Percentiles rank a stretch among this genome's conserved stretches.
phyloP scores from a whole-genome alignment of 805 yeast genomes.

The Ogataea parapolymorpha region DNA sequence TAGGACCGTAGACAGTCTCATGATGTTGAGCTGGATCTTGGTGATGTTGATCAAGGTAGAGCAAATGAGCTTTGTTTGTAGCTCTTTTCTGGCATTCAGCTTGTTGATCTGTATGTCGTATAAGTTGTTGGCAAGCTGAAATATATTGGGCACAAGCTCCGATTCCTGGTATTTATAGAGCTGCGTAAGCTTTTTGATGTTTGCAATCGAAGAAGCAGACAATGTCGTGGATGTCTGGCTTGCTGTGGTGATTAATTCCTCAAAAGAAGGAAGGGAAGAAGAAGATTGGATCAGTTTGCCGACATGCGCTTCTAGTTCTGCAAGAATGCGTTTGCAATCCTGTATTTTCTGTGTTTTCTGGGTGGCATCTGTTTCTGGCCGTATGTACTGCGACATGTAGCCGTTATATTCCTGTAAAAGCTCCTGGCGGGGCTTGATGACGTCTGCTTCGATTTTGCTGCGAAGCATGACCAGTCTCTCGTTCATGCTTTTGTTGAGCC shows the following conservation, averaged over 20 bases:
- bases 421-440: constrained; percentile 31
- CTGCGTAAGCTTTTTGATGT: constrained; percentile 21
- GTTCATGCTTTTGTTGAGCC: constrained; percentile 15
- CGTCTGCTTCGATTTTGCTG: constrained; percentile 35
- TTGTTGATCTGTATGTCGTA: constrained; percentile 37
- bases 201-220: constrained; percentile 23
- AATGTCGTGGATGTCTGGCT: constrained; percentile 26
- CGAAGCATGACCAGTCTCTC: constrained; percentile 31
- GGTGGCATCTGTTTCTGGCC: constrained; percentile 11
- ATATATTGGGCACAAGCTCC: constrained; percentile 32
- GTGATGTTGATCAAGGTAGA: constrained; percentile 35
- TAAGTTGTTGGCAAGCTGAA: constrained; percentile 32
- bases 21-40: constrained; percentile 36
- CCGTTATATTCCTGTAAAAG: constrained; percentile 42
- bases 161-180: constrained; percentile 21
- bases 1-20: constrained; percentile 32
- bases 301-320: constrained; percentile 24
- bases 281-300: constrained; percentile 20
- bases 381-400: constrained; percentile 37
- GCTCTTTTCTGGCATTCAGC: constrained; percentile 31
- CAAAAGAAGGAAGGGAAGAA: constrained; percentile 29
- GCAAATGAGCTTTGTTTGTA: constrained; percentile 34
- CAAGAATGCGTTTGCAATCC: constrained; percentile 21
- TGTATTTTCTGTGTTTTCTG: constrained; percentile 13
- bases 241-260: constrained; percentile 30